phyloP scores from a whole-genome alignment of 2,329 filamentous ascomycete genomes.

The Ilyonectria mors-panacis region DNA sequence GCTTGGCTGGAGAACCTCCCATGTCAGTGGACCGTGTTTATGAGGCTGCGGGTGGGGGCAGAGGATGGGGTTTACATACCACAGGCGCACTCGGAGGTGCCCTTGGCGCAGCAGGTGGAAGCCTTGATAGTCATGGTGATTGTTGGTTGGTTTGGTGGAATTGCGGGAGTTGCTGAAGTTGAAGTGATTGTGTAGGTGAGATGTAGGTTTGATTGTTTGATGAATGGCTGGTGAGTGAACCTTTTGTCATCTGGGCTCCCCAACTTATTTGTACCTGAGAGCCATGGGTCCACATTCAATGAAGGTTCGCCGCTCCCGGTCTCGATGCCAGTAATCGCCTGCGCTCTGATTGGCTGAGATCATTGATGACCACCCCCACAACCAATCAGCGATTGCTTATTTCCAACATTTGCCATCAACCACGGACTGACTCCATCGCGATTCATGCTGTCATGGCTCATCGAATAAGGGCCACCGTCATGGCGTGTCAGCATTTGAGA shows the following conservation, averaged over 20 bases:
- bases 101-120: constrained; percentile 71
- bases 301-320: constrained; percentile 14
- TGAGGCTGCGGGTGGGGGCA: background rate
- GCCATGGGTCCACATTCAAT: constrained; percentile 33
- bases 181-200: background rate
- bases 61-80: constrained; percentile 62
- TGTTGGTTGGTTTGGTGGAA: constrained; percentile 48
- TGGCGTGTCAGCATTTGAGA: constrained; percentile 11
- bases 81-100: constrained; percentile 67
- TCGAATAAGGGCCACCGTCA: constrained; percentile 19
- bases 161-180: constrained; percentile 3
- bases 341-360: background rate
- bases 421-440: constrained; percentile 3
- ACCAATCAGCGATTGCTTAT: constrained; percentile 47
- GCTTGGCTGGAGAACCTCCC: constrained; percentile 62
- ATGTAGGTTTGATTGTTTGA: constrained; percentile 3
- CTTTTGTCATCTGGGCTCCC: constrained; percentile 20
- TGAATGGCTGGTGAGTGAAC: constrained; percentile 4
- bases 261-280: constrained; percentile 46
- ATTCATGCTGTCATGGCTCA: constrained; percentile 10
- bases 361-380: fast-evolving
- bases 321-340: constrained; percentile 36
- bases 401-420: constrained; percentile 35
- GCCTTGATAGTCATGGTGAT: constrained; percentile 49
- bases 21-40: constrained; percentile 16